These are phyloP conservation scores for Immersiella caudata DNA, from an alignment of 495 filamentous ascomycete genomes.

Conservation along the genomic window DNA sequence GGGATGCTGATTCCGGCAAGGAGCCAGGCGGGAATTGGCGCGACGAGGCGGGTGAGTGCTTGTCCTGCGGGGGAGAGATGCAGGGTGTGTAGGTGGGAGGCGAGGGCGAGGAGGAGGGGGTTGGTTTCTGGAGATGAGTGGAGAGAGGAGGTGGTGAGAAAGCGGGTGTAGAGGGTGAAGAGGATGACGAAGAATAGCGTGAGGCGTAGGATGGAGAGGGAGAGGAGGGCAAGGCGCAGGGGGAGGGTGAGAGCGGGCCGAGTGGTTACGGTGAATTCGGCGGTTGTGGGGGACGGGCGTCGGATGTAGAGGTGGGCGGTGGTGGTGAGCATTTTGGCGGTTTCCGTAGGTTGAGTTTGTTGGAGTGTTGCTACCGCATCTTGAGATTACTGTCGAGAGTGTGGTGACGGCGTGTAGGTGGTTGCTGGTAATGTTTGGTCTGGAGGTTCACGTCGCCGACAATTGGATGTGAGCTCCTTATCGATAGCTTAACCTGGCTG, in stretches of 20 bases:
- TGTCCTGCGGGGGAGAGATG: constrained; percentile 39
- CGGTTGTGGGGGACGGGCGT: constrained; percentile 83
- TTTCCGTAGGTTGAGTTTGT: background rate
- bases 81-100: constrained; percentile 41
- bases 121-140: background rate
- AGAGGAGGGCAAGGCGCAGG: constrained; percentile 55
- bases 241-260: constrained; percentile 59
- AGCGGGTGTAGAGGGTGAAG: constrained; percentile 41
- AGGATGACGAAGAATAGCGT: constrained; percentile 37
- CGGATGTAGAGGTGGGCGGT: constrained; percentile 61
- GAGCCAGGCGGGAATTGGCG: constrained; percentile 41
- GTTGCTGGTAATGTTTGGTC: background rate
- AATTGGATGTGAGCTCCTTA: background rate
- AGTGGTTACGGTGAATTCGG: constrained; percentile 83
- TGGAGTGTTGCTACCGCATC: background rate
- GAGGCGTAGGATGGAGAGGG: constrained; percentile 54
- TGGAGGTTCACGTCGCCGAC: background rate
- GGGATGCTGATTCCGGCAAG: constrained; percentile 26
- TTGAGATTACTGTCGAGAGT: background rate
- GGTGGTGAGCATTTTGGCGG: constrained; percentile 53
- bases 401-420: background rate
- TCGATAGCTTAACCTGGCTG: background rate
- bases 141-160: constrained; percentile 13
- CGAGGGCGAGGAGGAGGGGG: constrained; percentile 19
- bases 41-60: constrained; percentile 44